Evolutionary conservation across 306 rosid species (phyloP), one percentile per base, ranked within the genome.

Genomic region (Cucumis sativus): DNA sequence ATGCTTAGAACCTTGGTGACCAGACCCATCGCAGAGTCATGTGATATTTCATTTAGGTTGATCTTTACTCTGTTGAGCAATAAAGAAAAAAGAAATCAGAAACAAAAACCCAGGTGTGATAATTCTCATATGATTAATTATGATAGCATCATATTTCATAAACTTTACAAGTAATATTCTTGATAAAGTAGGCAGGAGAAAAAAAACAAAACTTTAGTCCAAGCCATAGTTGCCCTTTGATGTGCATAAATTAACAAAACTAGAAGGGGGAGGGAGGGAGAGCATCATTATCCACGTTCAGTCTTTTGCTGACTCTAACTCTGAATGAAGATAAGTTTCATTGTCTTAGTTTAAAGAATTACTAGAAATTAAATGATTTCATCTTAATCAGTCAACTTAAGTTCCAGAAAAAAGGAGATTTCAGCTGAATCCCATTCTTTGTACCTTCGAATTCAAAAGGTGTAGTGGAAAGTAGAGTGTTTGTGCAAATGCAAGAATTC

Each of bases 31-130:
- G 98, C 98, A 75, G 97, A 91, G 80, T 87, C 88, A 59, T 67
- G 74, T 21, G 98, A 94, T 72, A 94, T 94, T 80, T 91, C 96
- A 84, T 94, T 94, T 77, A 94, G 83, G 79, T 94, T 94, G 61
- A 90, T 91, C 91, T 94, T 91, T 55, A 74, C 81, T 88, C 97
- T 93, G 88, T 68, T 47, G 54, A 81, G 16, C 85, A 77, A 66
- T 49, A 83, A 65, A 21, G 39, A 64, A 58, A 11, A 64, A 45
- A 43, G 1, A 23, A 70, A n/a, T 43, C 37, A 33, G 37, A 33
- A 4, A 33, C 4, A 3, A 33, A 33, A 3, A 33, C 4, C 37
- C 37, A 33, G 3, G 37, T 33, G 37, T 3, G 37, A 33, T 33
- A 33, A 33, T 33, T 33, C 37, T 33, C 37, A 33, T 33, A 33